Percentiles rank a stretch among this genome's conserved stretches.
Conservation (phyloP, 495 filamentous ascomycete genomes). For the Letharia lupina region DNA sequence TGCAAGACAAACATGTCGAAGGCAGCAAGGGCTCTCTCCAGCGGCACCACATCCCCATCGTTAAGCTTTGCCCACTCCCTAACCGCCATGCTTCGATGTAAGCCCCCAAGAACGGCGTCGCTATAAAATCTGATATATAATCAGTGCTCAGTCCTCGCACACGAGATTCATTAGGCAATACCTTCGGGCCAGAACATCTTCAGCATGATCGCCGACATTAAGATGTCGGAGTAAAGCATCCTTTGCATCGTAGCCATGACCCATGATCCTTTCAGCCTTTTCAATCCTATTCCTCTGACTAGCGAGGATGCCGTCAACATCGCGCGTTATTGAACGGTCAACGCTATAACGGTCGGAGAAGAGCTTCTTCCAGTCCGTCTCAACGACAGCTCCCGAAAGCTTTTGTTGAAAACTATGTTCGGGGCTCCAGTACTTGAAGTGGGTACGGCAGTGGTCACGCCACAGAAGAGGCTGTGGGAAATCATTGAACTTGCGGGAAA, state of each 20-base stretch:
- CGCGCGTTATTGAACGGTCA: slow-evolving; percentile 45
- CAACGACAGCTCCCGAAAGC: slow-evolving; percentile 40
- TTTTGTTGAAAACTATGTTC: slow-evolving; percentile 56
- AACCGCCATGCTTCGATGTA: slow-evolving; percentile 75
- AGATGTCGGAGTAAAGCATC: slow-evolving; percentile 67
- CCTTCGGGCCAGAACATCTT: slow-evolving; percentile 78
- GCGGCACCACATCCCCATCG: slow-evolving; percentile 43
- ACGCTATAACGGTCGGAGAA: slow-evolving; percentile 51
- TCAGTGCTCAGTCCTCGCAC: slow-evolving; percentile 4
- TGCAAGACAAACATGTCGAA: slow-evolving; percentile 84
- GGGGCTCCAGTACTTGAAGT: slow-evolving; percentile 65
- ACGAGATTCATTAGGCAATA: slow-evolving; percentile 29
- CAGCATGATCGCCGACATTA: slow-evolving; percentile 45
- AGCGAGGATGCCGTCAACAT: slow-evolving; percentile 62
- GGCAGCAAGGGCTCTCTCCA: slow-evolving; percentile 68
- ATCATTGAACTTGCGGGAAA: slow-evolving; percentile 55
- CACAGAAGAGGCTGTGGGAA: slow-evolving; percentile 69
- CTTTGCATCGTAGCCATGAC: slow-evolving; percentile 78
- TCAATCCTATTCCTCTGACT: slow-evolving; percentile 59
- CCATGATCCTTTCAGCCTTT: slow-evolving; percentile 59
- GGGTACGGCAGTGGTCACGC: slow-evolving; percentile 59
- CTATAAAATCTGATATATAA: slow-evolving; percentile 57
- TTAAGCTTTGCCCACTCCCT: slow-evolving; percentile 59
- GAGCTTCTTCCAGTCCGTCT: slow-evolving; percentile 68
- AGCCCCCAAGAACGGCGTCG: slow-evolving; percentile 58